Percentiles rank a stretch among this genome's conserved stretches.
phyloP scores from a whole-genome alignment of 768 basidiomycete species.

The Amanita inopinata region DNA sequence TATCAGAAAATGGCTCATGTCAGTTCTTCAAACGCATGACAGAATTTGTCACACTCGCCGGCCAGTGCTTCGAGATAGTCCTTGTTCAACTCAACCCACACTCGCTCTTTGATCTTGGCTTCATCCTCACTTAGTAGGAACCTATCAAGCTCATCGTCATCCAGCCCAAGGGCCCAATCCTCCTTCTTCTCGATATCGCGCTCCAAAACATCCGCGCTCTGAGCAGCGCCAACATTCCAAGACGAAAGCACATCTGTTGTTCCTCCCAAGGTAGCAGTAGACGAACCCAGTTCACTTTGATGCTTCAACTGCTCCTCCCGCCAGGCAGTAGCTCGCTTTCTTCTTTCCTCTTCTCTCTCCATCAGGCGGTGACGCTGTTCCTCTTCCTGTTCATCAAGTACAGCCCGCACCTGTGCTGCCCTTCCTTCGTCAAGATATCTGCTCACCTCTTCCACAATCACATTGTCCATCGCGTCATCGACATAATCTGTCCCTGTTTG shows the following conservation, averaged over 20 bases:
- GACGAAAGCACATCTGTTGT: too few relatives aligned
- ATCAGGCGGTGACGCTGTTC: constrained; percentile 46
- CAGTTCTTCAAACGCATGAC: constrained; percentile 8
- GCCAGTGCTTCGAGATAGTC: constrained; percentile 87
- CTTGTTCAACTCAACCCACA: constrained; percentile 90
- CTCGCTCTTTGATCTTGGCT: constrained; percentile 75
- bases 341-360: constrained; percentile 7
- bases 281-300: neutral
- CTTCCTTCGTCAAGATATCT: constrained; percentile 54
- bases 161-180: constrained; percentile 59
- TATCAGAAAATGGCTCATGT: constrained; percentile 2
- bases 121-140: constrained; percentile 76
- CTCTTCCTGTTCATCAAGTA: constrained; percentile 41
- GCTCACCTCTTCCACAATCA: constrained; percentile 61
- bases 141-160: constrained; percentile 82
- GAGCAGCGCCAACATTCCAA: neutral
- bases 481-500: constrained; percentile 17
- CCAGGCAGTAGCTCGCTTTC: constrained; percentile 4
- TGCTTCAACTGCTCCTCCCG: neutral
- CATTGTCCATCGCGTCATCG: constrained; percentile 53
- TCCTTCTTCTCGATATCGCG: constrained; percentile 34
- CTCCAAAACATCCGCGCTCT: neutral
- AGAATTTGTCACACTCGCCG: too few relatives aligned
- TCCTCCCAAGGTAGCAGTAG: too few relatives aligned
- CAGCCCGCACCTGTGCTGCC: constrained; percentile 46